These are phyloP conservation scores for Pseudonitzschia delicatissima DNA, from an alignment of 108 stramenopile genomes.

Conservation along the genomic window DNA sequence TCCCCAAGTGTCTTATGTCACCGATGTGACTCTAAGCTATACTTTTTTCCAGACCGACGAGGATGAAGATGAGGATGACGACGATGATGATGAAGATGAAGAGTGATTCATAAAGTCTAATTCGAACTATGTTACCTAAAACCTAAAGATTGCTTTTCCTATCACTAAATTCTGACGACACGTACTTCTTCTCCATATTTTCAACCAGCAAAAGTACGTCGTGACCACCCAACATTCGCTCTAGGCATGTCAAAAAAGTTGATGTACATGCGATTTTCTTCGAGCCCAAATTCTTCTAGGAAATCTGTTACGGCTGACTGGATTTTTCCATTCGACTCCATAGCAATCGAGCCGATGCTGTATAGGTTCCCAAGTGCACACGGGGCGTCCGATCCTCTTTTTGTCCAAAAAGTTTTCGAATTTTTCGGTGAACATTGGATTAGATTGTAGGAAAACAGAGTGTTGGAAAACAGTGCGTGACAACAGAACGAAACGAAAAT, in stretches of 20 bases:
- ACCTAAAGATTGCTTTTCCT: not conserved
- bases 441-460: not conserved
- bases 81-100: not conserved
- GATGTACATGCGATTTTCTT: conserved; percentile 69
- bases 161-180: not conserved
- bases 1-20: conserved; percentile 85
- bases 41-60: conserved; percentile 98
- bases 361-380: conserved; percentile 10
- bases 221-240: conserved; percentile 80
- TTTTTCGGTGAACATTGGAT: not conserved
- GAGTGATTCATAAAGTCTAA: not conserved
- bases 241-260: conserved; percentile 83
- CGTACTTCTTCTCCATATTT: not conserved
- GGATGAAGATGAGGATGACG: conserved; percentile 84
- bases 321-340: conserved; percentile 68
- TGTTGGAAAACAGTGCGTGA: not conserved
- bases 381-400: conserved; percentile 5
- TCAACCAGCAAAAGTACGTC: conserved; percentile 75
- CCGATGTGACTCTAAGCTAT: conserved; percentile 93
- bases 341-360: conserved; percentile 63
- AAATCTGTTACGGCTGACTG: conserved; percentile 65
- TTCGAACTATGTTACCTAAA: not conserved
- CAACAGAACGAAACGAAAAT: not conserved
- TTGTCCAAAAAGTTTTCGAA: not conserved
- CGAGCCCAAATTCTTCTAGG: conserved; percentile 55